Base-by-base conservation (phyloP, 768 basidiomycete genomes). In the Amanita rimosa region DNA sequence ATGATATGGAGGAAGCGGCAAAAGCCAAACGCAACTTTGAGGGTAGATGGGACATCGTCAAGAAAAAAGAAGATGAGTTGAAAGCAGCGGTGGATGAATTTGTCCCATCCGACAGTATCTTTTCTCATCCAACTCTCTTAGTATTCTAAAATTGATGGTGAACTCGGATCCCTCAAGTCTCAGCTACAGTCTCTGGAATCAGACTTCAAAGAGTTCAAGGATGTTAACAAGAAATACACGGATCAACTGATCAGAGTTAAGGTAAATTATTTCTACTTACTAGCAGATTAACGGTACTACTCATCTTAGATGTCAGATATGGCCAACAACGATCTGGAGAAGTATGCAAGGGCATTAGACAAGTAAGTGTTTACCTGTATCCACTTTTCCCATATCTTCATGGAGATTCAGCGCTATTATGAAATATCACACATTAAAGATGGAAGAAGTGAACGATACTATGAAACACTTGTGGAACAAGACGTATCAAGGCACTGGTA, bases 361-460 rank as follows among this genome's bases (percentile, higher is more conserved):
- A 95, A 87, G 95, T 97, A 55, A 55, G 83, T 61, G 17, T 11
- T 2, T 19, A 38, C 43, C 26, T 10, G 27, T 49, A 41, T 31
- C 16, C 17, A 34, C 4, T 34, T 39, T 39, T 26, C 26, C 14
- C 22, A 4, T 46, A 22, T 4, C n/a, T 27, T 45, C 16, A 43
- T 52, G 60, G 45, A 66, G 29, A 36, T 50, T 2, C 50, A 97
- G 95, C 55, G 96, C 94, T 36, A 98, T 99, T 63, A 96, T 99
- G 90, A 91, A 90, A 64, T 99, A 97, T 59, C 96, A 99, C 60
- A 70, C 82, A 11, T 73, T 96, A 57, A 99, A 99, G 68, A 96
- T 98, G 96, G 91, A 94, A 64, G 96, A 99, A 70, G 93, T 99
- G 58, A 99, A 99, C 59, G 93, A 96, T 58, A 94, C 85, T 11